A percentile compares a stretch with the other conserved stretches of the same genome.
phyloP scores from a whole-genome alignment of 768 basidiomycete genomes.

The Jaapia argillacea region DNA sequence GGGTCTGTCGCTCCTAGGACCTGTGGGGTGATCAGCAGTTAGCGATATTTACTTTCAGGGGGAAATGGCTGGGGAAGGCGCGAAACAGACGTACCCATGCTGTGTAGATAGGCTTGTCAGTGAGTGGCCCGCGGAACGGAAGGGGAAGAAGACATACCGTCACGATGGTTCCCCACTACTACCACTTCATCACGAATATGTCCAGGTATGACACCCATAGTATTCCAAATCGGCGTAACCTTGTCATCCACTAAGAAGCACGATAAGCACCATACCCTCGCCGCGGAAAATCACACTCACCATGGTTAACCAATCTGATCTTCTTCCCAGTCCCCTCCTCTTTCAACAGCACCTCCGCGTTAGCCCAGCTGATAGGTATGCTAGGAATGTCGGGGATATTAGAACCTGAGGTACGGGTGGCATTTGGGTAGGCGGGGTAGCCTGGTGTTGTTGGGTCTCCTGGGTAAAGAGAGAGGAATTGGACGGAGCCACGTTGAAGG shows the following conservation, averaged over 20 bases:
- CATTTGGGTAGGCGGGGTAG: conserved; percentile 77
- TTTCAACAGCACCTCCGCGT: conserved; percentile 53
- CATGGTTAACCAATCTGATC: conserved; percentile 50
- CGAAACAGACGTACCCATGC: conserved; percentile 13
- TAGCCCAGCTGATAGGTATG: conserved; percentile 84
- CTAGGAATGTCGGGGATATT: conserved; percentile 75
- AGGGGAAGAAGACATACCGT: conserved; percentile 39
- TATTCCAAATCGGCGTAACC: conserved; percentile 88
- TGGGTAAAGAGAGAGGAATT: conserved; percentile 49
- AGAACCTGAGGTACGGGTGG: conserved; percentile 45
- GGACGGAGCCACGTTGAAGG: conserved; percentile 81
- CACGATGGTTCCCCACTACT: conserved; percentile 81
- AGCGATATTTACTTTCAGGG: too few species aligned
- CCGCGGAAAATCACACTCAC: conserved; percentile 15
- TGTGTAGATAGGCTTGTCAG: conserved; percentile 2
- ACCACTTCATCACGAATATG: conserved; percentile 80
- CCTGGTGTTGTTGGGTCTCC: conserved; percentile 84
- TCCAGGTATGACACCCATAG: conserved; percentile 76
- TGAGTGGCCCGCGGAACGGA: neutral
- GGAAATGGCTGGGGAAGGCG: too few species aligned
- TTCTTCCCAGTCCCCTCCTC: conserved; percentile 33
- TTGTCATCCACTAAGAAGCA: conserved; percentile 50
- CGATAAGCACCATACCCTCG: neutral
- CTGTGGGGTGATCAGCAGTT: too few species aligned
- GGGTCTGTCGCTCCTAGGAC: conserved; percentile 79